Conservation (phyloP, 768 basidiomycete genomes). For the Lactarius psammicola region DNA sequence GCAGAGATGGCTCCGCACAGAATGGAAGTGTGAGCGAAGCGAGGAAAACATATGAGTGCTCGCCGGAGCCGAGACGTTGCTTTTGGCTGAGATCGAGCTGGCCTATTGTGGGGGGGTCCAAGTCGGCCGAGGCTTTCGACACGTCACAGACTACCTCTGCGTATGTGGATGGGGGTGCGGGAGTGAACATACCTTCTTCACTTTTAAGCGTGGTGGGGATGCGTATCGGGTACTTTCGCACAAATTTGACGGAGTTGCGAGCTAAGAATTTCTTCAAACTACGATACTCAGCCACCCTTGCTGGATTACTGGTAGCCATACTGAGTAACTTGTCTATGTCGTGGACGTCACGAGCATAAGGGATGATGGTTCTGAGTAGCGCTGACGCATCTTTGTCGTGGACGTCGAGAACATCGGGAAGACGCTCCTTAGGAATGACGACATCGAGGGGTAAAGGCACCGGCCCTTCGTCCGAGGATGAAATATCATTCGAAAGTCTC, state of each 20-base stretch:
- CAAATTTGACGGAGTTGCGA: background rate
- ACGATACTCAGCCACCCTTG: background rate
- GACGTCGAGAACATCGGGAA: slow-evolving; percentile 14
- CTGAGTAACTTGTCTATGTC: background rate
- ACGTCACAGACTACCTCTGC: background rate
- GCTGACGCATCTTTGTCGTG: background rate
- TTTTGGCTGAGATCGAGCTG: slow-evolving; percentile 45
- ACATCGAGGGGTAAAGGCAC: slow-evolving; percentile 3
- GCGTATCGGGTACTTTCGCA: background rate
- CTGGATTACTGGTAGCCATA: background rate
- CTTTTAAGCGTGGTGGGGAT: background rate
- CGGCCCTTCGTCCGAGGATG: background rate
- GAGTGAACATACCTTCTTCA: slow-evolving; percentile 10
- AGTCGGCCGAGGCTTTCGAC: background rate
- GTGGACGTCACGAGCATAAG: background rate
- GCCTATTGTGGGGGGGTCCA: background rate
- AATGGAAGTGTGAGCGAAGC: slow-evolving; percentile 55
- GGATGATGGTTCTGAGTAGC: no score
- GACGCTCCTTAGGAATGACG: slow-evolving; percentile 7
- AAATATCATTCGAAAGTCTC: background rate
- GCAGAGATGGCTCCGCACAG: background rate
- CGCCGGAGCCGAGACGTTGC: slow-evolving; percentile 42
- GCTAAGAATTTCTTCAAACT: background rate
- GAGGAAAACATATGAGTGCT: slow-evolving; percentile 53
- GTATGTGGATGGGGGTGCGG: background rate